phyloP scores from a whole-genome alignment of 352 stramenopile genomes.

The Globisporangium rhizosaccharum region DNA sequence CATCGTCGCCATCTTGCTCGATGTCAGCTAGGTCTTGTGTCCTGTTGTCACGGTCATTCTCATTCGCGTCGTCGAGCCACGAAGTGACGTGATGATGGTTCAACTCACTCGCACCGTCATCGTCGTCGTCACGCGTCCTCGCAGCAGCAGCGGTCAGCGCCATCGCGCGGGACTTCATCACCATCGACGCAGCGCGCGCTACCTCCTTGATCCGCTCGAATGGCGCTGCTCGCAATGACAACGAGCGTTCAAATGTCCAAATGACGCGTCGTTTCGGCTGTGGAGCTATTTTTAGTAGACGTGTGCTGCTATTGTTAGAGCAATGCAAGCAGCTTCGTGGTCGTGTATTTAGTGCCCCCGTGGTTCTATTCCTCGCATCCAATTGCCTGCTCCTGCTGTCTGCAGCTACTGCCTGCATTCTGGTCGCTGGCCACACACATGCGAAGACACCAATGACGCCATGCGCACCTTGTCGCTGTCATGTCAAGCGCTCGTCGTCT shows the following conservation, averaged over 20 bases:
- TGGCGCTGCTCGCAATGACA: not conserved
- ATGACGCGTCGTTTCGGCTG: not conserved
- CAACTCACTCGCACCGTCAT: not conserved
- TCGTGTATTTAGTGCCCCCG: not conserved
- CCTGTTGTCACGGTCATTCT: constrained; percentile 1
- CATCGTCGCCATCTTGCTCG: not conserved
- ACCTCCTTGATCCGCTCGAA: not conserved
- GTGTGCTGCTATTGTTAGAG: not conserved
- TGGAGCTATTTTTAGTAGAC: not conserved
- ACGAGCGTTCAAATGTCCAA: too few relatives aligned
- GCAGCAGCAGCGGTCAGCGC: too few relatives aligned
- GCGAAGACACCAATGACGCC: too few relatives aligned
- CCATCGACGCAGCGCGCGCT: too few relatives aligned
- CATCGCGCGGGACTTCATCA: not conserved
- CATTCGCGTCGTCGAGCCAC: constrained; percentile 9
- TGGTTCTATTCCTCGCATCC: not conserved
- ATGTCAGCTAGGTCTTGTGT: not conserved
- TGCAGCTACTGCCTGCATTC: not conserved
- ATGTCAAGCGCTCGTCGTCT: constrained; percentile 11
- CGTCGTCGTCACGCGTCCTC: not conserved
- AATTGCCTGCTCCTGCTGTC: not conserved
- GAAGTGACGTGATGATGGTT: not conserved
- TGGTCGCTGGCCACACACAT: not conserved
- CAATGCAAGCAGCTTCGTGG: not conserved
- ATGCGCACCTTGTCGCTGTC: too few relatives aligned